Base-by-base conservation (phyloP, 768 basidiomycete species). In the Podaxis sp. region DNA sequence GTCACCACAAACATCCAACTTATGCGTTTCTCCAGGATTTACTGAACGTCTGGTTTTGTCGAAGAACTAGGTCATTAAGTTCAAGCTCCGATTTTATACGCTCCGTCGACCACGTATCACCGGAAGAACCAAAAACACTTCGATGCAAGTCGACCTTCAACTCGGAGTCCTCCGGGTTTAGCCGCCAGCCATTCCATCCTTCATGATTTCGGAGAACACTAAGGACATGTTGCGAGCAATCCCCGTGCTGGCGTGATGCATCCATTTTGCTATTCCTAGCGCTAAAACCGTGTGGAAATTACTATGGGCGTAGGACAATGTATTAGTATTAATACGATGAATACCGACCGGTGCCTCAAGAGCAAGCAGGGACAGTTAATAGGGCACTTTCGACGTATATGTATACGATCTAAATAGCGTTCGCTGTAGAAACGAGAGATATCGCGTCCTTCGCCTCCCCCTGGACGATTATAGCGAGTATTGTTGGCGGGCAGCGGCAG, bases 31-130 rank as follows among this genome's bases (percentile, higher is more conserved):
- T 38, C 4, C 44, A 62, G 42, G 61, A 62, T 24, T 8, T 62
- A 24, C 15, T 62, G 6, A 54, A 55, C 24, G 19, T 48, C 33
- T 55, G 61, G 61, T 17, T 54, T 17, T 62, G 53, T 46, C 61
- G 61, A 4, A 30, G 42, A 19, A 19, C 52, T 6, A 40, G 11
- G 2, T 39, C 11, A 5, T 22, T 24, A 28, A 53, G 52, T 33
- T 53, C 54, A 11, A 40, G 22, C 6, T 28, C 19, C 3, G 19
- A 19, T 22, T 56, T 40, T 40, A 19, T 24, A 15, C 54, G 22
- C 38, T n/a, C 48, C 9, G 17, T 52, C 19, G 59, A 52, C 13
- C 38, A 36, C 15, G n/a, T 3, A 3, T 38, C n/a, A 33, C 17
- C 61, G n/a, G 44, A 55, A 9, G 44, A 26, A 38, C 39, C 44